Evolutionary conservation across 129 eudicot species (phyloP).

Genomic region (Pittosporum tobira): DNA sequence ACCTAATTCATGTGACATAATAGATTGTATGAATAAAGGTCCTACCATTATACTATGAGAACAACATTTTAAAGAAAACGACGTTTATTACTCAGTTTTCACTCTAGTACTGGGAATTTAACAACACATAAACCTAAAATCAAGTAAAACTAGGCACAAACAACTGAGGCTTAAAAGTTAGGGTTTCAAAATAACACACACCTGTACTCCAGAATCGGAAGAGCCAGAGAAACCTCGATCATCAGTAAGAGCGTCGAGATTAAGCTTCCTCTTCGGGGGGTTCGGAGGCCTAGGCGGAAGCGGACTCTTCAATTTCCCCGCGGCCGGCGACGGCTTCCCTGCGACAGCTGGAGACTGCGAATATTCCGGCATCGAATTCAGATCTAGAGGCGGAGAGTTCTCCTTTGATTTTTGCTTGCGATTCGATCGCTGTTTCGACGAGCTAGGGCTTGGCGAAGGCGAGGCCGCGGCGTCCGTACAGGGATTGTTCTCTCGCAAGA

Average conservation of each 20-base stretch:
- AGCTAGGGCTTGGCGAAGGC: slow-evolving; percentile 38
- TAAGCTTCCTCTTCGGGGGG: slow-evolving; percentile 50
- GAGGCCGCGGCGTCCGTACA: slow-evolving; percentile 23
- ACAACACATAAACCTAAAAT: neutral
- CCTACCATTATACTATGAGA: neutral
- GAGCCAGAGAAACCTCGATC: slow-evolving; percentile 25
- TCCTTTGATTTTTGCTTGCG: slow-evolving; percentile 52
- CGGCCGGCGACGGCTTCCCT: slow-evolving; percentile 36
- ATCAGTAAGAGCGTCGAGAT: slow-evolving; percentile 35
- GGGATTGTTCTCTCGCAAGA: slow-evolving; percentile 36
- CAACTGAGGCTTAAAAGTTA: slow-evolving; percentile 1
- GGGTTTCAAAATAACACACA: slow-evolving; percentile 7
- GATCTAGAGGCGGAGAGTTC: slow-evolving; percentile 53
- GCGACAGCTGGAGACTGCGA: slow-evolving; percentile 24
- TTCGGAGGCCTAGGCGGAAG: slow-evolving; percentile 83
- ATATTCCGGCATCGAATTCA: slow-evolving; percentile 18
- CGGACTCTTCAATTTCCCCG: slow-evolving; percentile 47
- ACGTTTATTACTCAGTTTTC: neutral
- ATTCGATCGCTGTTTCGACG: slow-evolving; percentile 18
- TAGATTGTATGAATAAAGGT: neutral
- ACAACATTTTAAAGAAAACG: too few relatives aligned
- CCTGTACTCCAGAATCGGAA: slow-evolving; percentile 79
- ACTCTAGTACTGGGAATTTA: neutral
- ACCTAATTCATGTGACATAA: slow-evolving; percentile 34
- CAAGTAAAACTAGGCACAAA: too few relatives aligned